Evolutionary conservation across 106 monocot species (phyloP), one percentile per base, ranked within the genome.

Genomic region (Dioscorea alata): DNA sequence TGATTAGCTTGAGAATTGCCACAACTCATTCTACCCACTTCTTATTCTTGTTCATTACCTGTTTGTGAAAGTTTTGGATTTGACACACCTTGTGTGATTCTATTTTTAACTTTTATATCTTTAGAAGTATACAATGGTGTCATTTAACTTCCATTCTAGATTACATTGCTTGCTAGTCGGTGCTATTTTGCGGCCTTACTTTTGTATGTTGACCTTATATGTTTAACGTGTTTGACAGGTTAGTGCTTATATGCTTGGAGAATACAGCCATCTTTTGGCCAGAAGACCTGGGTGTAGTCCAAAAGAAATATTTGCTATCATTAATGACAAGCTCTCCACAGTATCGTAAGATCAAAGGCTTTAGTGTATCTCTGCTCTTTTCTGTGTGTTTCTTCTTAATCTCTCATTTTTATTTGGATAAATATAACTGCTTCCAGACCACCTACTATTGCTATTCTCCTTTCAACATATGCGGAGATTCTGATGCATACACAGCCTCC

Each of bases 191-290:
- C 59, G 23, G 13, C 50, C 50, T 50, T 66, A 22, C 13, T 66
- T 13, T 23, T 49, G 1, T 20, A 6, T 66, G 8, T 5, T 42
- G 28, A 28, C 3, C 28, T 28, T 49, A 7, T 20, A 6, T 66
- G 8, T 5, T 42, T 65, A 42, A 49, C 50, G 1, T 24, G 59
- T 75, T 25, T 58, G 50, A 77, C 75, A 99, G 97, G 89, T 99
- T 8, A 90, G 97, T 87, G 92, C 97, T 13, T 99, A 99, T 78
- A 80, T 99, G 82, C 89, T 99, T 65, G 97, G 97, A 64, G 97
- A 99, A 68, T 99, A 87, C 68, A 77, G 97, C 69, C 97, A 99
- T 71, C 87, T 93, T 78, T 87, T 99, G 83, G 84, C 72, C 17
- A 82, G 85, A 79, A 92, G 92, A 81, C 97, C 97, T 63, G 92